Conservation (phyloP, 1,139 yeast genomes). For the Zygoascus meyerae region DNA sequence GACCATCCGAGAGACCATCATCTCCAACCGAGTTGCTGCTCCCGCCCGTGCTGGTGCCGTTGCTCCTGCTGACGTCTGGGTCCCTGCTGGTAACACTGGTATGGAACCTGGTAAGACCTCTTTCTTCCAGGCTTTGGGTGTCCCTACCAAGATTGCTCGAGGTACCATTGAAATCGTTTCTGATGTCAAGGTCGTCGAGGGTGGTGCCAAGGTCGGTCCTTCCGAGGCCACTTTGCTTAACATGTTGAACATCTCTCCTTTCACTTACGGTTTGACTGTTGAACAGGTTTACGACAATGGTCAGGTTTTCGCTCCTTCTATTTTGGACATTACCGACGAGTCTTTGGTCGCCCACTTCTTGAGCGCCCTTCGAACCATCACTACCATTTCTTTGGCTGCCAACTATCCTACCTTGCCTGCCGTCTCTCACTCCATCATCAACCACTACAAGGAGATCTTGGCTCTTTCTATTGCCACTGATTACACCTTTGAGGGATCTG, state of each 20-base stretch:
- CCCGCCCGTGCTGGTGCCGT: conserved; percentile 99
- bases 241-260: conserved; percentile 99
- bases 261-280: conserved; percentile 96
- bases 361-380: conserved; percentile 87
- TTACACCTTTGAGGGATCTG: conserved; percentile 98
- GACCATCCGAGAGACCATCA: conserved; percentile 79
- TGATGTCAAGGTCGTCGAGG: conserved; percentile 91
- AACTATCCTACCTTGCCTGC: conserved; percentile 99
- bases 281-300: conserved; percentile 98
- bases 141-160: conserved; percentile 99
- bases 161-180: conserved; percentile 99
- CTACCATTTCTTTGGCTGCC: conserved; percentile 93
- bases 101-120: conserved; percentile 99
- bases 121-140: conserved; percentile 99
- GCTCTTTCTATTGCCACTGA: conserved; percentile 98
- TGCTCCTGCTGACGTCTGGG: conserved; percentile 96
- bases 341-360: conserved; percentile 91
- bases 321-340: conserved; percentile 98
- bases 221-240: conserved; percentile 98
- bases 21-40: conserved; percentile 96
- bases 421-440: conserved; percentile 97
- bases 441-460: conserved; percentile 98
- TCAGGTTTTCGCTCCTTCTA: conserved; percentile 93
- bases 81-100: conserved; percentile 99
- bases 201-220: conserved; percentile 90